Base-by-base conservation (phyloP, 345 rosid genomes). In the Citrus glauca region DNA sequence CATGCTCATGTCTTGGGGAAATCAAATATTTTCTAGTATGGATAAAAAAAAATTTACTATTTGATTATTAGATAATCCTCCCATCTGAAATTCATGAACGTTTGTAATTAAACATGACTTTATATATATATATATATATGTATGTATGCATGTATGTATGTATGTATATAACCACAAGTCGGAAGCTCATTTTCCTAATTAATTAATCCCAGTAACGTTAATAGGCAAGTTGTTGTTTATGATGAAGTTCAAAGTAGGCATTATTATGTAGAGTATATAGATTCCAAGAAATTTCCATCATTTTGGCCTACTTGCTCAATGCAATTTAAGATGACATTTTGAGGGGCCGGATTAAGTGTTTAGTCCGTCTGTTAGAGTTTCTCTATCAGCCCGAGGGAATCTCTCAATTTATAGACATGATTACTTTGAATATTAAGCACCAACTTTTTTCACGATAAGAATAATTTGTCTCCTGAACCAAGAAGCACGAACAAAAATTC, bases 51-150 rank as follows among this genome's bases (percentile, higher is more conserved):
- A 33, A 33, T 0, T 42, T 42, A 40, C 13, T 0, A 40, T 40
- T 40, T 40, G 13, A 40, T 9, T 40, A 40, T 40, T 40, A 40
- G 45, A 40, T 2, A 2, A 40, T 40, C 2, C 45, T 40, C 1
- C 0, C 13, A 40, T 9, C 0, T 9, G 13, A 40, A 40, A 40
- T 40, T 2, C 9, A 9, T 10, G 13, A 40, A 40, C 45, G 11
- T 40, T 9, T 0, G 45, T 1, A 40, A 40, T 40, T 40, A 40
- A 37, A 37, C 40, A 7, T 37, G 40, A 37, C 9, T 1, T 33
- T 25, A 0, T 25, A 0, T 35, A 6, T 33, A 0, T 33, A 33
- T 33, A 0, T 33, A 4, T 33, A 0, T 35, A 5, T 33, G 0
- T 33, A 33, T 33, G 6, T 33, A 33, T 33, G 6, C 1, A 5